These are phyloP conservation scores for Gracilaria vermiculophylla DNA, from an alignment of 23 red algal species.

Conservation along the genomic window DNA sequence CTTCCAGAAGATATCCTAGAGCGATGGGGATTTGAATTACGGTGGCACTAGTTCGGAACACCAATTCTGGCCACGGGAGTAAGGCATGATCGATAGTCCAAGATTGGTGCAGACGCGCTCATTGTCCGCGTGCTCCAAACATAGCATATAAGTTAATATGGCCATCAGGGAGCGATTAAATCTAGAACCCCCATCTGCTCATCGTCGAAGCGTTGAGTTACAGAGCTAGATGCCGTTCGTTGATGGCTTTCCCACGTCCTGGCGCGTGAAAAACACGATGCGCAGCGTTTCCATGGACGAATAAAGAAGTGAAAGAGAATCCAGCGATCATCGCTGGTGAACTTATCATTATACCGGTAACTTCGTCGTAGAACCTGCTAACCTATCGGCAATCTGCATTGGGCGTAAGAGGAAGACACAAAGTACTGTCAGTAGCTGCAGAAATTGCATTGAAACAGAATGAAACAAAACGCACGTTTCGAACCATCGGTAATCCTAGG, in stretches of 20 bases:
- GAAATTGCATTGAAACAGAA: not conserved
- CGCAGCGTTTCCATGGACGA: not conserved
- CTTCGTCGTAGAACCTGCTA: constrained; percentile 23
- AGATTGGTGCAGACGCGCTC: not conserved
- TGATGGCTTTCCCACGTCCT: too few relatives aligned
- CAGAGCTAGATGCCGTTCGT: not conserved
- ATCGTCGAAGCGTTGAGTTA: not conserved
- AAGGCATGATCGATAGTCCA: not conserved
- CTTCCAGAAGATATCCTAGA: not conserved
- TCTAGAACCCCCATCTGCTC: not conserved
- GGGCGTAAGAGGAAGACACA: not conserved
- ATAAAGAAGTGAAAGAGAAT: not conserved
- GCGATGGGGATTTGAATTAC: too few relatives aligned
- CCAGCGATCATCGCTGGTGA: not conserved
- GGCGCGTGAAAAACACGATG: too few relatives aligned
- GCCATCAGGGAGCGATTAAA: not conserved
- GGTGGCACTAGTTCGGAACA: too few relatives aligned
- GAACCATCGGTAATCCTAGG: constrained; percentile 50
- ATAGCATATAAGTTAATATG: not conserved
- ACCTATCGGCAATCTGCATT: constrained; percentile 8
- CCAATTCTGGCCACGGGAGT: not conserved
- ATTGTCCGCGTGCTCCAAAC: not conserved
- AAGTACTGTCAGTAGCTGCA: not conserved
- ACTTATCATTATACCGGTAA: constrained; percentile 4
- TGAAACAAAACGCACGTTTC: constrained; percentile 54